Evolutionary conservation across 2,329 filamentous ascomycete genomes (phyloP).

Genomic region (Colletotrichum filicis): DNA sequence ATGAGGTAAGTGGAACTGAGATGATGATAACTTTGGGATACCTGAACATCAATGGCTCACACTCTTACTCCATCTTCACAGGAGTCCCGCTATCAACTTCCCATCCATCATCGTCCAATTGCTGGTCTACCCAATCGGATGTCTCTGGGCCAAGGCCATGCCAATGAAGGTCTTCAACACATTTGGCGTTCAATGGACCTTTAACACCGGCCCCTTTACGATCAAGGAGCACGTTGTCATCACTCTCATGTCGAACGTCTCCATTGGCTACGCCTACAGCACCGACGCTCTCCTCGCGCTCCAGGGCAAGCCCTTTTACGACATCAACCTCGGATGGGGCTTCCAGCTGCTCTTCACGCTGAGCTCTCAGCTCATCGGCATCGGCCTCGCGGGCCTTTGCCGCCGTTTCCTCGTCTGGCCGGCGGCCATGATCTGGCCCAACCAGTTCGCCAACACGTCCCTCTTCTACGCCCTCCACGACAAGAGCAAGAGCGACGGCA

Average conservation of each 20-base stretch:
- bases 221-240: constrained; percentile 62
- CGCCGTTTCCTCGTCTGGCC: constrained; percentile 68
- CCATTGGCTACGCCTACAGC: constrained; percentile 58
- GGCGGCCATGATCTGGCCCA: constrained; percentile 71
- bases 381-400: constrained; percentile 67
- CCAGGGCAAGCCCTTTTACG: constrained; percentile 55
- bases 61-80: constrained; percentile 43
- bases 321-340: constrained; percentile 61
- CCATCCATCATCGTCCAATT: constrained; percentile 50
- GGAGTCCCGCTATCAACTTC: constrained; percentile 42
- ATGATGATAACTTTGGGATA: too few relatives aligned
- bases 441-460: constrained; percentile 57
- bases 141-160: constrained; percentile 53
- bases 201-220: constrained; percentile 56
- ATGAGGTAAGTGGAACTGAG: constrained; percentile 32
- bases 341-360: constrained; percentile 68
- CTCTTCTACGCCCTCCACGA: constrained; percentile 59
- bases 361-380: constrained; percentile 69
- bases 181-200: constrained; percentile 46
- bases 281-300: constrained; percentile 53
- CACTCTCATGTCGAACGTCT: constrained; percentile 60
- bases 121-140: constrained; percentile 56
- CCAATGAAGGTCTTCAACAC: constrained; percentile 53
- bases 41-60: constrained; percentile 3
- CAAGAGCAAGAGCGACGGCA: constrained; percentile 51